A percentile compares a stretch with the other conserved stretches of the same genome.
Conservation (phyloP, 192 early-diverging fungal genomes). For the Coemansia aciculifera region DNA sequence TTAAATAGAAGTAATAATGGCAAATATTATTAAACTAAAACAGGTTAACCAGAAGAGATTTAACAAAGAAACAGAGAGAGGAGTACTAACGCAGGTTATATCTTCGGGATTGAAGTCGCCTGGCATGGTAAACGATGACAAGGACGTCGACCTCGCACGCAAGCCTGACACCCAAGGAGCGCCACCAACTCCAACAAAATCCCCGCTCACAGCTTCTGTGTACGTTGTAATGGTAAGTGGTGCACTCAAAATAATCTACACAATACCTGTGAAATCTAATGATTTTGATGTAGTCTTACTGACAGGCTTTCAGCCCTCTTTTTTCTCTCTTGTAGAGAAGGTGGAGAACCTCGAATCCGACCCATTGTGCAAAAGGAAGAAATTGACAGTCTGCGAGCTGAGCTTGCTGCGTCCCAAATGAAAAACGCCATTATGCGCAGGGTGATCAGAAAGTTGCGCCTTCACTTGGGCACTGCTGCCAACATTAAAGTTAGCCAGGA, state of each 20-base stretch:
- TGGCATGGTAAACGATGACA: too few relatives aligned
- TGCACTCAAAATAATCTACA: neutral
- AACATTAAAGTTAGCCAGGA: neutral
- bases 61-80: too few relatives aligned
- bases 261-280: neutral
- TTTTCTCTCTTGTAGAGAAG: constrained; percentile 47
- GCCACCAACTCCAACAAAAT: too few relatives aligned
- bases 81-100: too few relatives aligned
- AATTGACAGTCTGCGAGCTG: constrained; percentile 47
- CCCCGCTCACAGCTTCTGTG: too few relatives aligned
- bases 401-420: constrained; percentile 36
- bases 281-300: constrained; percentile 1
- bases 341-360: constrained; percentile 63
- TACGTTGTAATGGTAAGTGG: constrained; percentile 67
- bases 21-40: too few relatives aligned
- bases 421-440: constrained; percentile 47
- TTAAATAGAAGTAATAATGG: too few relatives aligned
- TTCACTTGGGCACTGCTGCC: constrained; percentile 6
- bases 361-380: constrained; percentile 58
- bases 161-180: too few relatives aligned
- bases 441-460: constrained; percentile 30
- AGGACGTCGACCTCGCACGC: too few relatives aligned
- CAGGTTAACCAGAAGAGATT: too few relatives aligned
- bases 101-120: too few relatives aligned
- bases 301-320: neutral